Percentiles rank a stretch among this genome's conserved stretches.
Conservation (phyloP, 1,284 basidiomycete species). For the Ganoderma meredithae region DNA sequence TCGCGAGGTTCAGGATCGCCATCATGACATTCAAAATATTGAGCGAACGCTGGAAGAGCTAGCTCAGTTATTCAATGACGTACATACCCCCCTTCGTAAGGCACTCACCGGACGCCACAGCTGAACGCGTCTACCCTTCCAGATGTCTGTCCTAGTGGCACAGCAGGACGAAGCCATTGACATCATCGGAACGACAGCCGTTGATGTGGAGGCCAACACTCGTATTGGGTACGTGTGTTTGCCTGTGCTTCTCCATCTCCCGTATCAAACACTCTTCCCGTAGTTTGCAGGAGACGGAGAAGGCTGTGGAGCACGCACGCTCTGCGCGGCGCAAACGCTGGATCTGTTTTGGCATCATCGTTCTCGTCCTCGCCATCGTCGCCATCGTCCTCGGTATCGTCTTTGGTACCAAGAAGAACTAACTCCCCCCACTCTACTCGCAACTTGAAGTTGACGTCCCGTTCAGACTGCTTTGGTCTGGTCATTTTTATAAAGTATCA, state of each 20-base stretch:
- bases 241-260: not conserved
- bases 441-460: not conserved
- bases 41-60: slow-evolving; percentile 90
- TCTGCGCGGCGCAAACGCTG: slow-evolving; percentile 81
- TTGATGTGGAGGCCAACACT: slow-evolving; percentile 71
- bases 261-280: not conserved
- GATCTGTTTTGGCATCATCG: slow-evolving; percentile 76
- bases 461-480: not conserved
- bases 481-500: slow-evolving; percentile 1
- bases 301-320: slow-evolving; percentile 74
- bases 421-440: not conserved
- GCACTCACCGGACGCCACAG: not conserved
- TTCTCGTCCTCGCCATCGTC: slow-evolving; percentile 56
- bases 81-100: slow-evolving; percentile 32
- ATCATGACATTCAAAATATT: slow-evolving; percentile 88
- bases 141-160: slow-evolving; percentile 83
- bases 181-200: slow-evolving; percentile 68
- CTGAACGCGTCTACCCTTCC: slow-evolving; percentile 8
- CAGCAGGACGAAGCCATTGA: slow-evolving; percentile 83
- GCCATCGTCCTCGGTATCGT: slow-evolving; percentile 61
- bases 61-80: slow-evolving; percentile 88
- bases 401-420: slow-evolving; percentile 41
- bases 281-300: slow-evolving; percentile 71
- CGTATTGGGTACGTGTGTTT: slow-evolving; percentile 65
- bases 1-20: slow-evolving; percentile 90